Percentiles rank a stretch among this genome's conserved stretches.
Evolutionary conservation across 192 early-diverging fungal genomes (phyloP).

Genomic region (Coemansia sp.): DNA sequence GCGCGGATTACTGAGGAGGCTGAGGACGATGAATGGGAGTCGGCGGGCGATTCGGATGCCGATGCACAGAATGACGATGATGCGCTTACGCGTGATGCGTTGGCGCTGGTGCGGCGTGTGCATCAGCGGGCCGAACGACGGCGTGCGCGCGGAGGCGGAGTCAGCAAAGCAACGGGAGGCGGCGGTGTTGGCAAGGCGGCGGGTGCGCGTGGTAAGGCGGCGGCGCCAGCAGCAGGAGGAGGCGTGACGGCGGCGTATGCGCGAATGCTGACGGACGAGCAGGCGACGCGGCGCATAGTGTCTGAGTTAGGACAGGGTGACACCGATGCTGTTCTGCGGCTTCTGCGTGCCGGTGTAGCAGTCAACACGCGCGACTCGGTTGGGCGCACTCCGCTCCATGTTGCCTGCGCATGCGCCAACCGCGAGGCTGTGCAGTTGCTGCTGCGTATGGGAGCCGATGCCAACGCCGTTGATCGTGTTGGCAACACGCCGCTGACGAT

Average conservation of each 20-base stretch:
- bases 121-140: background rate
- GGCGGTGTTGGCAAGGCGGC: slow-evolving; percentile 2
- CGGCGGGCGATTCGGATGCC: slow-evolving; percentile 11
- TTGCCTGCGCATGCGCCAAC: slow-evolving; percentile 40
- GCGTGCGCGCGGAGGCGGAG: slow-evolving; percentile 4
- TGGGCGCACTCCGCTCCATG: slow-evolving; percentile 46
- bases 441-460: slow-evolving; percentile 43
- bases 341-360: slow-evolving; percentile 18
- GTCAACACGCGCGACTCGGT: slow-evolving; percentile 22
- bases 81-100: background rate
- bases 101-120: slow-evolving; percentile 5
- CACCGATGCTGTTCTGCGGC: slow-evolving; percentile 21
- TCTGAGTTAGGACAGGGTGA: slow-evolving; percentile 36
- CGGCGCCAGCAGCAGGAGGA: background rate
- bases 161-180: background rate
- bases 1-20: slow-evolving; percentile 1
- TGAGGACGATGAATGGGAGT: slow-evolving; percentile 30
- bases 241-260: slow-evolving; percentile 18
- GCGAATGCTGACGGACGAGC: slow-evolving; percentile 17
- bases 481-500: slow-evolving; percentile 53
- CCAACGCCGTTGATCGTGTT: slow-evolving; percentile 26
- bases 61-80: background rate
- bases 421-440: slow-evolving; percentile 28
- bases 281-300: slow-evolving; percentile 9
- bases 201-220: background rate